Conservation (phyloP, 2,329 filamentous ascomycete species). For the Talaromyces pinophilus region DNA sequence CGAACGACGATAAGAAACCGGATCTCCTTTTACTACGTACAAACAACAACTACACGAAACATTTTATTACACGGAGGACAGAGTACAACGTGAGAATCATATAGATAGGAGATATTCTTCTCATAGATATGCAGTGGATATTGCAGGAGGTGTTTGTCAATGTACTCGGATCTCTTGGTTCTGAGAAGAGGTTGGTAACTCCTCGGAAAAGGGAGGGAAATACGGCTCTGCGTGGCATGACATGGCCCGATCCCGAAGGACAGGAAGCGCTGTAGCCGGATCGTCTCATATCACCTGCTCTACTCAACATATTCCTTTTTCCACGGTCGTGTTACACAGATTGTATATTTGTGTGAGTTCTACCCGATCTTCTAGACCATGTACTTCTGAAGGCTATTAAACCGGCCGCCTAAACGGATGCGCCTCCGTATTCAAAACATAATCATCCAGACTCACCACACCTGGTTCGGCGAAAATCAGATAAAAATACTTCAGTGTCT, state of each 20-base stretch:
- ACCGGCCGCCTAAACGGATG: constrained; percentile 21
- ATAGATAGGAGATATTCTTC: neutral
- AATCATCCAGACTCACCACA: constrained; percentile 46
- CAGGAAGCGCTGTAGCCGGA: neutral
- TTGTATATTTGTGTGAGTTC: neutral
- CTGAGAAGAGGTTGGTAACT: too few relatives aligned
- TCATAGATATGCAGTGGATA: too few relatives aligned
- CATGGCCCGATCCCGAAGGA: constrained; percentile 1
- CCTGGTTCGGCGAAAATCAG: constrained; percentile 47
- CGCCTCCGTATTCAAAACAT: constrained; percentile 36
- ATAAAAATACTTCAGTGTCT: constrained; percentile 50
- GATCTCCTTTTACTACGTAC: neutral
- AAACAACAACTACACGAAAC: neutral
- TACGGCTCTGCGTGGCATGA: neutral
- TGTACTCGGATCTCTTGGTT: neutral
- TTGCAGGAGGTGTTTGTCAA: neutral
- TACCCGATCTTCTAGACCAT: neutral
- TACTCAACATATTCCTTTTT: neutral
- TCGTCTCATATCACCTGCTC: neutral
- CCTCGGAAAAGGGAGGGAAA: neutral
- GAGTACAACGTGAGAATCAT: neutral
- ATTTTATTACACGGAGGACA: neutral
- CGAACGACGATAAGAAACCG: constrained; percentile 12
- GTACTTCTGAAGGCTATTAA: neutral
- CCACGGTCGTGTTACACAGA: neutral